Percentiles rank a stretch among this genome's conserved stretches.
phyloP scores from a whole-genome alignment of 2,329 filamentous ascomycete species.

The Ambrosiella beaveri region DNA sequence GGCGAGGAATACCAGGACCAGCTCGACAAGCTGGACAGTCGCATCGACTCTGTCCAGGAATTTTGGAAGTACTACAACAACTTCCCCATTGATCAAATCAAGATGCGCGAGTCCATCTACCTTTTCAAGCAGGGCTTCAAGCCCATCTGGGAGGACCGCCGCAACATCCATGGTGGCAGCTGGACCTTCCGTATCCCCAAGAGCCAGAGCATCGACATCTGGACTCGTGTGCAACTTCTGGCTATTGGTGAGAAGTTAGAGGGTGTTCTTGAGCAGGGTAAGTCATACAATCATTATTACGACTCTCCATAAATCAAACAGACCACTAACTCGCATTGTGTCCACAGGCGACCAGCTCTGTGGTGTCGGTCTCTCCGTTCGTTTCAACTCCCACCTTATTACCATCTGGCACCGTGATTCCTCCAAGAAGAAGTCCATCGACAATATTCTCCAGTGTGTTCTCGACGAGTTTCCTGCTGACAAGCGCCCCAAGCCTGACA shows the following conservation, averaged over 20 bases:
- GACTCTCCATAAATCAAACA: background rate
- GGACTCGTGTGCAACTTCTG: slow-evolving; percentile 65
- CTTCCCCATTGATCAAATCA: slow-evolving; percentile 57
- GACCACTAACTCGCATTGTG: background rate
- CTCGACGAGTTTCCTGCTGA: slow-evolving; percentile 57
- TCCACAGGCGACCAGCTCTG: slow-evolving; percentile 64
- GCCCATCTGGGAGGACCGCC: slow-evolving; percentile 69
- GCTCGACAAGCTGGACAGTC: slow-evolving; percentile 43
- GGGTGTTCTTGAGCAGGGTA: slow-evolving; percentile 52
- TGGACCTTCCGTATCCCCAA: slow-evolving; percentile 90
- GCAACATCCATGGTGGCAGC: slow-evolving; percentile 70
- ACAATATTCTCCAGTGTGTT: slow-evolving; percentile 55
- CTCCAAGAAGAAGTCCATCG: slow-evolving; percentile 60
- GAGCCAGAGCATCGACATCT: slow-evolving; percentile 52
- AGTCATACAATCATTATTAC: slow-evolving; percentile 17
- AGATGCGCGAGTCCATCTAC: slow-evolving; percentile 61
- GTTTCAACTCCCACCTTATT: slow-evolving; percentile 78
- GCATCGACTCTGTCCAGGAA: slow-evolving; percentile 67
- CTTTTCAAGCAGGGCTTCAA: slow-evolving; percentile 64
- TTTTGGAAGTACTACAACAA: slow-evolving; percentile 76
- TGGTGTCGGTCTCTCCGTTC: slow-evolving; percentile 70
- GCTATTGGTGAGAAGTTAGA: slow-evolving; percentile 72
- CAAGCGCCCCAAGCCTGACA: slow-evolving; percentile 51
- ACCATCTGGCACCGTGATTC: slow-evolving; percentile 87
- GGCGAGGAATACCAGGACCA: slow-evolving; percentile 33